A percentile compares a stretch with the other conserved stretches of the same genome.
Evolutionary conservation across 257 asterid species (phyloP).

Genomic region (Lavandula angustifolia): DNA sequence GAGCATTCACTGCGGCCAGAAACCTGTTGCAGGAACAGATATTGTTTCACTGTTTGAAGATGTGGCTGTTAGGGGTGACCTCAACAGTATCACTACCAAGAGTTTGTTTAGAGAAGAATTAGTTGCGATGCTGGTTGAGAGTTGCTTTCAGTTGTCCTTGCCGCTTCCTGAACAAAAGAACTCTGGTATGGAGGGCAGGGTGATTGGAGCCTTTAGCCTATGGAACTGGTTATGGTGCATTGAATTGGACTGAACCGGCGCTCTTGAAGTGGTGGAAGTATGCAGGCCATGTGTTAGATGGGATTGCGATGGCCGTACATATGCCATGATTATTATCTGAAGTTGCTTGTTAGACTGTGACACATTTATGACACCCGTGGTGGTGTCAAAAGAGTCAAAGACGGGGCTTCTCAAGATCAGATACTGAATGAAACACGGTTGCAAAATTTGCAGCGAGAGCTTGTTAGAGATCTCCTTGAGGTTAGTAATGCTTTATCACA

Average conservation of each 20-base stretch:
- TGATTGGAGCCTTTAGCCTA: constrained; percentile 90
- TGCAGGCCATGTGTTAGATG: constrained; percentile 88
- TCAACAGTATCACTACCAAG: constrained; percentile 73
- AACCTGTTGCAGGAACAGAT: constrained; percentile 85
- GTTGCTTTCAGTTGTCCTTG: constrained; percentile 89
- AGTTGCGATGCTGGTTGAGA: constrained; percentile 88
- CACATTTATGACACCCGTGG: constrained; percentile 89
- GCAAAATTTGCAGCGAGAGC: constrained; percentile 82
- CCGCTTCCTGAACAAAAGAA: constrained; percentile 82
- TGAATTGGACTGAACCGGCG: constrained; percentile 96
- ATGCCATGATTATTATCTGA: constrained; percentile 89
- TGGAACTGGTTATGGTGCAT: constrained; percentile 94
- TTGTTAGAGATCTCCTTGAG: constrained; percentile 80
- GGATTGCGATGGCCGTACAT: constrained; percentile 93
- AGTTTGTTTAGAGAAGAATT: constrained; percentile 88
- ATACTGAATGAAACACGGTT: constrained; percentile 82
- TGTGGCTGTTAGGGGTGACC: constrained; percentile 71
- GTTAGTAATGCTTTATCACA: constrained; percentile 39
- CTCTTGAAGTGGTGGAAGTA: constrained; percentile 91
- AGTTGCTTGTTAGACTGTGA: constrained; percentile 85
- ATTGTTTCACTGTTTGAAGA: constrained; percentile 85
- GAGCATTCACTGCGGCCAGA: constrained; percentile 85
- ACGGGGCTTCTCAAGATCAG: constrained; percentile 95
- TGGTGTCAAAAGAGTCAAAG: constrained; percentile 88
- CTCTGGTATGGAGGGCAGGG: constrained; percentile 88